phyloP scores from a whole-genome alignment of 176 grass and related monocot genomes.

The Paspalum vaginatum region DNA sequence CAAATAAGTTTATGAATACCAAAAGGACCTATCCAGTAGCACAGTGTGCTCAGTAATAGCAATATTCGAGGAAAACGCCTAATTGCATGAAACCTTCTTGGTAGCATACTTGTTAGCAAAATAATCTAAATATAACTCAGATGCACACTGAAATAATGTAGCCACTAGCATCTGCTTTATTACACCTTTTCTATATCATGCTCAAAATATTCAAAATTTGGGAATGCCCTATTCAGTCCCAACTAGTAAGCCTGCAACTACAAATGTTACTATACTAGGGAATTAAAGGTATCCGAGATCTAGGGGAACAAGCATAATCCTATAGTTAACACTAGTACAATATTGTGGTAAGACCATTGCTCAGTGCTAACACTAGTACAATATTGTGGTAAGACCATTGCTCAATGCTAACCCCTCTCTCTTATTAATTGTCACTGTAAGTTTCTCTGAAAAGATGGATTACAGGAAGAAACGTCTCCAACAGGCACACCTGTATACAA shows the following conservation, averaged over 20 bases:
- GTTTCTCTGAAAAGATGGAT: constrained; percentile 1
- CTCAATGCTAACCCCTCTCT: background rate
- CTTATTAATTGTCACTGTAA: constrained; percentile 16
- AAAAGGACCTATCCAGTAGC: constrained; percentile 2
- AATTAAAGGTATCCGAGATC: background rate
- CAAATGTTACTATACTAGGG: background rate
- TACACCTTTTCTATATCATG: background rate
- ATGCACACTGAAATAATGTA: background rate
- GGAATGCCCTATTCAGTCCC: background rate
- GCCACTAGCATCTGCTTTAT: background rate
- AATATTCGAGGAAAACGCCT: background rate
- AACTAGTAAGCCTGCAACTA: background rate
- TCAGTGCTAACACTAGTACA: no score
- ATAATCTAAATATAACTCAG: background rate
- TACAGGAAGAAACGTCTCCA: constrained; percentile 15
- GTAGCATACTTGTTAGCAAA: constrained; percentile 4
- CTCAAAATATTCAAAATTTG: background rate
- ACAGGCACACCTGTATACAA: background rate
- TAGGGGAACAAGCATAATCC: background rate
- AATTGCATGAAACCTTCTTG: background rate
- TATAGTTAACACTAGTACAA: background rate
- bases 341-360: no score
- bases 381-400: no score
- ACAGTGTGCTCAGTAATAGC: constrained; percentile 4
- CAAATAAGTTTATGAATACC: constrained; percentile 29